Evolutionary conservation across 2,329 filamentous ascomycete genomes (phyloP), one percentile per base, ranked within the genome.

Genomic region (Cordyceps fumosorosea): DNA sequence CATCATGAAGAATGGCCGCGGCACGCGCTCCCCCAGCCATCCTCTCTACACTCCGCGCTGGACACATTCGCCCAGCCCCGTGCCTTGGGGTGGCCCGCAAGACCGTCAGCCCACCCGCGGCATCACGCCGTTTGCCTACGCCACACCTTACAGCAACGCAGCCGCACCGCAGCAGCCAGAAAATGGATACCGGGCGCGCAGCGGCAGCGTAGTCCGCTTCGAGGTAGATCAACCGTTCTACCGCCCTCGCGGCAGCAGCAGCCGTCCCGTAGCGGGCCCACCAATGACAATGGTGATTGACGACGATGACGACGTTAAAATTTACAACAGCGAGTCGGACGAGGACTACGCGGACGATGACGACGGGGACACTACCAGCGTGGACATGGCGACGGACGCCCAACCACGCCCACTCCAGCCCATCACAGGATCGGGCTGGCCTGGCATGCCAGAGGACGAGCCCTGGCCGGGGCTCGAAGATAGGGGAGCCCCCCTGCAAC

Each of bases 111-210:
- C 69, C 63, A 68, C 71, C 59, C 73, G 80, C 37, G 73, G 72
- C 16, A 78, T 77, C 14, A 85, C 82, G 0, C 88, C 87, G 0
- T 86, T 86, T 66, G 86, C 85, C n/a, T 92, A 92, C 68, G 88
- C 88, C 3, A 93, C 89, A 0, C 89, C 89, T 0, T 81, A 88
- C 69, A 91, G 88, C 68, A 87, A 86, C 64, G 83, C 79, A 3
- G 79, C 84, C 0, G 71, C 75, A 5, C 47, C 56, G 16, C 47
- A 44, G n/a, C 48, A 26, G 6, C 57, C 54, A 10, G 72, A 77
- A 14, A 80, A 82, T 60, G 65, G 74, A 20, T 74, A 76, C 18
- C 65, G 65, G 5, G 50, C 68, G 2, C 68, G 73, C 16, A 67
- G 68, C 50, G 68, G 69, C 40, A 75, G 73, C 52, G 64, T 68